Base-by-base conservation (phyloP, 495 filamentous ascomycete species). In the Hypoxylon intermedium region DNA sequence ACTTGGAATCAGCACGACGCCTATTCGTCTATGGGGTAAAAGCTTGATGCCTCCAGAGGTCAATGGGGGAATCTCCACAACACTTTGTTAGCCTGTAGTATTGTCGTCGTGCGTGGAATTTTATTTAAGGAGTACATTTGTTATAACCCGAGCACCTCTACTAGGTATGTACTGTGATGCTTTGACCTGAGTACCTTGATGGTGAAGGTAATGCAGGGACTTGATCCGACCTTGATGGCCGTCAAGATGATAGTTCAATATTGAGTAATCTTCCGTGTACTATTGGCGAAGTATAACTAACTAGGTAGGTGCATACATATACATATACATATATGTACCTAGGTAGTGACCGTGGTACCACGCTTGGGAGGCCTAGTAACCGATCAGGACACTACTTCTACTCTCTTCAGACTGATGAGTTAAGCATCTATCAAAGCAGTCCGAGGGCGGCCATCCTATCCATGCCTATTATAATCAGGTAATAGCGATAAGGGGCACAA, bases 221-320 rank as follows among this genome's bases (percentile, higher is more conserved):
- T 28, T 31, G 1, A 6, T 13, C 28, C 7, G 30, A 59, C 55
- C 55, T 59, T 59, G 55, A 59, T 52, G 55, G 55, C 47, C n/a
- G 30, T 52, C 40, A 40, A 18, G 40, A n/a, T 43, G 13, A 19
- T 15, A 23, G 11, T 7, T 6, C 6, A 21, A 46, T 46, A 21
- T 55, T 55, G 42, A 46, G 42, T 55, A 55, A 55, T 55, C 37
- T 21, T 18, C 5, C 2, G 11, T 6, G 9, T 55, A 37, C 33
- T 20, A 55, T 55, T 55, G 41, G 52, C 5, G 13, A 26, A 15
- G 2, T 4, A 12, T 26, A 37, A 13, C n/a, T n/a, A n/a, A n/a
- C n/a, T n/a, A n/a, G n/a, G n/a, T n/a, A n/a, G n/a, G n/a, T n/a
- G n/a, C n/a, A n/a, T n/a, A n/a, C n/a, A n/a, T n/a, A n/a, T n/a